A percentile compares a stretch with the other conserved stretches of the same genome.
Conservation (phyloP, 176 grass and related monocot species). For the Luzula sylvatica region DNA sequence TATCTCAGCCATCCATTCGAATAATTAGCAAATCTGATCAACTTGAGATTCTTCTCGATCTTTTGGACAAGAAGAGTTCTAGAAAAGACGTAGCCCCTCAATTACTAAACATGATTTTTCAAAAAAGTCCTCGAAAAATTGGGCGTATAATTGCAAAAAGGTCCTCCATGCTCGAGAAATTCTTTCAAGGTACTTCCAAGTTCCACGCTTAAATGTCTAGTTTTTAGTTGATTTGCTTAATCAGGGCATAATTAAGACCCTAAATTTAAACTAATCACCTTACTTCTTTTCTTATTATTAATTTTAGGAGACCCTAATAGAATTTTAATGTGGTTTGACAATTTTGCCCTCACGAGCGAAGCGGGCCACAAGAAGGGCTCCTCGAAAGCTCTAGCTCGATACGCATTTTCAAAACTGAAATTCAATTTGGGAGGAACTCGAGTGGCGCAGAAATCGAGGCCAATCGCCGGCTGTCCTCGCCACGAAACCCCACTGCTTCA, state of each 20-base stretch:
- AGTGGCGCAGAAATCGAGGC: constrained; percentile 87
- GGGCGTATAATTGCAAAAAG: constrained; percentile 54
- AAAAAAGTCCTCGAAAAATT: constrained; percentile 36
- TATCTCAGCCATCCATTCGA: constrained; percentile 54
- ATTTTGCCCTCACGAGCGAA: constrained; percentile 59
- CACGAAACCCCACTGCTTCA: constrained; percentile 88
- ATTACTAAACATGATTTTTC: constrained; percentile 77
- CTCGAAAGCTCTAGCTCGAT: constrained; percentile 72
- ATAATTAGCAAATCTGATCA: constrained; percentile 30
- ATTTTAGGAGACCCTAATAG: constrained; percentile 47
- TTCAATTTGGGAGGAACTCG: constrained; percentile 86
- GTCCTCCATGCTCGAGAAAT: constrained; percentile 53
- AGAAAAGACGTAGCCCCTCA: too few species aligned
- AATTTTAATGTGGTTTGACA: constrained; percentile 67
- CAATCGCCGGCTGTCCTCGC: constrained; percentile 91
- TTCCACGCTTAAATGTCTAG: too few species aligned
- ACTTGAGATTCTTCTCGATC: constrained; percentile 34
- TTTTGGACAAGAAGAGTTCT: constrained; percentile 51
- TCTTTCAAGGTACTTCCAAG: constrained; percentile 77
- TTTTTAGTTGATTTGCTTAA: neutral
- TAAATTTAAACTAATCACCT: too few species aligned
- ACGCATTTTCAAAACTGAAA: constrained; percentile 80
- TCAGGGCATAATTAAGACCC: too few species aligned
- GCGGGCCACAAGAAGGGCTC: constrained; percentile 69
- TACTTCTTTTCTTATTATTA: constrained; percentile 10